Percentiles rank a stretch among this genome's conserved stretches.
Conservation (phyloP, 257 asterid species). For the Rhazya stricta region DNA sequence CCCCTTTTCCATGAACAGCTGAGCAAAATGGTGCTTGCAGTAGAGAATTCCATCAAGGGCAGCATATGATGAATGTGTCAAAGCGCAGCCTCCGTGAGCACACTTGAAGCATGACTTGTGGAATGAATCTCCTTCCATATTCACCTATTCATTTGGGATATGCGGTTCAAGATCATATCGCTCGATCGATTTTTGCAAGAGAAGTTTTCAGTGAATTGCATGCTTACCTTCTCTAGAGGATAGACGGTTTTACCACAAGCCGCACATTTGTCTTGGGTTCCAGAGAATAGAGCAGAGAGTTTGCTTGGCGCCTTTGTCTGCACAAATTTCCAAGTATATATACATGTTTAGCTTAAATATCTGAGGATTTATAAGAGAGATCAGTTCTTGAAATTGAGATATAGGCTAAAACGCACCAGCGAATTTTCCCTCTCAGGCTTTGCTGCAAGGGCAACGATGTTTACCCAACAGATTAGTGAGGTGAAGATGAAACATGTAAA, state of each 20-base stretch:
- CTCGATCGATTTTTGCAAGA: background rate
- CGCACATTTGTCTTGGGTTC: conserved; percentile 80
- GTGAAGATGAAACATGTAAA: background rate
- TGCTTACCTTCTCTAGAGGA: conserved; percentile 75
- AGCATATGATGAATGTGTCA: conserved; percentile 73
- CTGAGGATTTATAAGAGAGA: background rate
- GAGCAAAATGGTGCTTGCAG: conserved; percentile 88
- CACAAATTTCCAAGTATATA: background rate
- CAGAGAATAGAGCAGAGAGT: conserved; percentile 70
- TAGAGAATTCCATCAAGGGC: conserved; percentile 81
- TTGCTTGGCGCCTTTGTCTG: conserved; percentile 74
- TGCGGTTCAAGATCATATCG: background rate
- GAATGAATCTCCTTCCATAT: conserved; percentile 73
- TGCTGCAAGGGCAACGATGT: conserved; percentile 3
- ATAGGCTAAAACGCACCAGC: conserved; percentile 20
- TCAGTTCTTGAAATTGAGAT: background rate
- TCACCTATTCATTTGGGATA: conserved; percentile 31
- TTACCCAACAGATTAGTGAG: background rate
- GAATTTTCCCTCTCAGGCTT: conserved; percentile 37
- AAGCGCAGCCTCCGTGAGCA: conserved; percentile 83
- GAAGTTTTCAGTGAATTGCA: background rate
- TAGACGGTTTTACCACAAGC: conserved; percentile 72
- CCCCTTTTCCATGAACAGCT: conserved; percentile 89
- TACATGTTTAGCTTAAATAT: too few species aligned
- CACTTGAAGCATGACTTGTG: conserved; percentile 87